Percentiles rank a stretch among this genome's conserved stretches.
phyloP scores from a whole-genome alignment of 495 filamentous ascomycete species.

The Daldinia concentrica region DNA sequence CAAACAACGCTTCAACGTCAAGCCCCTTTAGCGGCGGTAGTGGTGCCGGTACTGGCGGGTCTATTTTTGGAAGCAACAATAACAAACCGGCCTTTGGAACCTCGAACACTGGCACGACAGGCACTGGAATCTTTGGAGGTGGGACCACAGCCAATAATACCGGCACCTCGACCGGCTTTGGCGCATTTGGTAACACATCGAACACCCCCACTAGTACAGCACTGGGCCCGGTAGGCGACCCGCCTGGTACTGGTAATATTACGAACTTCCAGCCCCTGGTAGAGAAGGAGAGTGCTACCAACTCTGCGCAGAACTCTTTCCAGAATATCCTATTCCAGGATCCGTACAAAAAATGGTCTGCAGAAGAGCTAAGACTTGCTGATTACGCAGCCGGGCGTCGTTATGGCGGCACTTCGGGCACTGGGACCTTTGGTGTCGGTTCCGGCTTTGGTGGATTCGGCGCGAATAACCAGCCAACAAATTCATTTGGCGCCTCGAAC shows the following conservation, averaged over 20 bases:
- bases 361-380: conserved; percentile 87
- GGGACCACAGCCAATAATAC: conserved; percentile 39
- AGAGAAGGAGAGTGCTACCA: conserved; percentile 79
- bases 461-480: conserved; percentile 46
- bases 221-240: conserved; percentile 65
- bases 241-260: conserved; percentile 74
- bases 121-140: conserved; percentile 61
- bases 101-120: conserved; percentile 54
- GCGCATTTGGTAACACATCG: conserved; percentile 50
- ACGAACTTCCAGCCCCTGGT: conserved; percentile 73
- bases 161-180: conserved; percentile 55
- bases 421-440: conserved; percentile 80
- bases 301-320: conserved; percentile 70
- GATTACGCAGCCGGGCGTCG: conserved; percentile 90
- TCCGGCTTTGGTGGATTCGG: conserved; percentile 68
- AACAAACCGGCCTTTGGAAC: conserved; percentile 56
- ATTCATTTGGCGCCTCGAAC: conserved; percentile 55
- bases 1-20: conserved; percentile 52
- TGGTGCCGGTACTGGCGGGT: conserved; percentile 45
- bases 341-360: conserved; percentile 86
- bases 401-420: conserved; percentile 79
- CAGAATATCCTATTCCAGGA: conserved; percentile 90
- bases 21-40: conserved; percentile 57
- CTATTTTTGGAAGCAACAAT: conserved; percentile 51
- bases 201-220: conserved; percentile 54